A percentile compares a stretch with the other conserved stretches of the same genome.
Conservation (phyloP, 2,329 filamentous ascomycete species). For the Sclerotinia subarctica region DNA sequence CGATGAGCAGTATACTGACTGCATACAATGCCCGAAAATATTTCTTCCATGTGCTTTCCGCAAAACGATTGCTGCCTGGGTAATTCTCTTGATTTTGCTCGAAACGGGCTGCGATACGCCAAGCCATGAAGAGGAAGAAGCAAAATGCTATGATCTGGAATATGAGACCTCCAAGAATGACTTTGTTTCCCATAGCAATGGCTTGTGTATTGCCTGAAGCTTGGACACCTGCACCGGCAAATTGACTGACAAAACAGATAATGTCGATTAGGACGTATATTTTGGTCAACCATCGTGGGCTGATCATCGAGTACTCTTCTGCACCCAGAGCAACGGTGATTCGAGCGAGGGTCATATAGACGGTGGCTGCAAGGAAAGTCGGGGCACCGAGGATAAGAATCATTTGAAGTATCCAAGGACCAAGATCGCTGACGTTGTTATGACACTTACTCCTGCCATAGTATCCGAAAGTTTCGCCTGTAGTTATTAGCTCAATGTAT, state of each 20-base stretch:
- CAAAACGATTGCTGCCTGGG: background rate
- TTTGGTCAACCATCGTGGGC: conserved; percentile 46
- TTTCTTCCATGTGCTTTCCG: background rate
- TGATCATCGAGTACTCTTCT: conserved; percentile 44
- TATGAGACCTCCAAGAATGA: background rate
- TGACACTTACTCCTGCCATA: conserved; percentile 19
- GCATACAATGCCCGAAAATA: conserved; percentile 4
- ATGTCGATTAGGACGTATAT: conserved; percentile 51
- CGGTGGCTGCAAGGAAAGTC: conserved; percentile 44
- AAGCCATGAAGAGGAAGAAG: background rate
- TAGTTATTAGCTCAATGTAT: background rate
- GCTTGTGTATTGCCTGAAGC: conserved; percentile 10
- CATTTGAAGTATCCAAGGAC: conserved; percentile 42
- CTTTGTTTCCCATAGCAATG: background rate
- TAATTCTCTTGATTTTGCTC: background rate
- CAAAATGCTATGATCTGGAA: background rate
- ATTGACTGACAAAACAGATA: conserved; percentile 47
- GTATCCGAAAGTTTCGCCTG: conserved; percentile 26
- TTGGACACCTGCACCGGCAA: conserved; percentile 37
- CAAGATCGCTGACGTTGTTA: background rate
- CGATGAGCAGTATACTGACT: background rate
- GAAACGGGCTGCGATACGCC: background rate
- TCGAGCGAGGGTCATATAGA: conserved; percentile 48
- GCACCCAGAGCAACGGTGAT: conserved; percentile 42
- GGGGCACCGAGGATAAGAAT: conserved; percentile 45